Base-by-base conservation (phyloP, 805 yeast genomes). In the Kluyveromyces wickerhamii region DNA sequence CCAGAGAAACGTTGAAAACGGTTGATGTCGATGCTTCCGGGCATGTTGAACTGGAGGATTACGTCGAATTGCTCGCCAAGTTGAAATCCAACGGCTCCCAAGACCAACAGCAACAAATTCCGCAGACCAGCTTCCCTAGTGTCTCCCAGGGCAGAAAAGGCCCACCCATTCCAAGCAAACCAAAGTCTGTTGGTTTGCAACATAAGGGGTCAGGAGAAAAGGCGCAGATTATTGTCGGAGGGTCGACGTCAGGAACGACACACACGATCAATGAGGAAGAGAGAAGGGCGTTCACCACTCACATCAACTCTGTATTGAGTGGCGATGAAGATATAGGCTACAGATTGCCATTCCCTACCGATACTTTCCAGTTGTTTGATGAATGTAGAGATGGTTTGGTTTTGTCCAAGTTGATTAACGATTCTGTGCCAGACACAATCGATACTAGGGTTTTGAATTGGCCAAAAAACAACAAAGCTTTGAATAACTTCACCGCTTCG, bases 221-320 rank as follows among this genome's bases (percentile, higher is more conserved):
- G 27, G 87, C 88, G 9, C 77, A 78, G 45, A 87, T 92, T 38
- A 79, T 84, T 42, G 83, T 88, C 30, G 74, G 82, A 24, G 96
- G 95, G 36, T 73, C 80, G 30, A 73, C 85, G n/a, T 73, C 94
- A 1, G 96, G 96, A 33, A 85, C 94, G 13, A 83, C 95, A 2
- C 98, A 92, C 60, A 86, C 96, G 3, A 88, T 92, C 57, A 87
- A 92, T 59, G 96, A 89, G 53, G 98, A 92, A 67, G 98, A 92
- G 64, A 75, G 96, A 59, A 70, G 83, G 16, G 96, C 87, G 67
- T 92, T 92, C 63, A 92, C 97, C 4, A 77, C 94, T 53, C 98
- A 92, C 60, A 88, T 92, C 62, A 92, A 92, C 60, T 72, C 86
- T 29, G 96, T 87, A 5, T 71, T 92, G 39, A 77, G 87, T 5